Base-by-base conservation (phyloP, 306 rosid genomes). In the Dalbergia cultrata region DNA sequence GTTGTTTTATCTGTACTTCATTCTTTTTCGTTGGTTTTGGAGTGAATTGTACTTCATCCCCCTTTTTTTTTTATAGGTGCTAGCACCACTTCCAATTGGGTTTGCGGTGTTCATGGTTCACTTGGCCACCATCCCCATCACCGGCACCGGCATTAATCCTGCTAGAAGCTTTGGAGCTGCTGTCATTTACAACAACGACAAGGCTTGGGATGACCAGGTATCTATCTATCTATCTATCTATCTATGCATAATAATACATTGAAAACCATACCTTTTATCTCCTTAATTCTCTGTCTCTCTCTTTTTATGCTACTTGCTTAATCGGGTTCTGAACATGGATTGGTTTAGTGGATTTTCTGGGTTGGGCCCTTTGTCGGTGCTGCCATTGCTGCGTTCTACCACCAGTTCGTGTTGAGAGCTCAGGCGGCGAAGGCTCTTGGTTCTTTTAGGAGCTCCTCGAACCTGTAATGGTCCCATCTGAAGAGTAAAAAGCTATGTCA, bases 51-150 rank as follows among this genome's bases (percentile, higher is more conserved):
- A 43, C 47, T 9, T 37, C 9, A 26, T 26, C 31, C 3, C 2
- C 2, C 2, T 26, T 26, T 47, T 47, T 47, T 47, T 0, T 37
- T 0, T 35, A 31, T 56, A 86, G 90, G 90, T 87, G 43, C 63
- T 87, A 82, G 90, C 90, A 53, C 90, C 90, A 18, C 90, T 87
- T 74, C 90, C 90, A 47, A 87, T 87, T 77, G 90, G 90, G 26
- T 83, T 86, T 56, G 87, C 89, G 0, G 89, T 86, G 16, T 86
- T 86, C 77, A 17, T 80, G 18, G 87, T 83, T 76, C 89, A 86
- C 64, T 72, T 86, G 7, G 89, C 89, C 21, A 86, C 89, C 53
- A 86, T 86, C 59, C 89, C 89, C 26, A 77, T 86, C 50, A 86
- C 89, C 26, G 89, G 89, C 75, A 86, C 89, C 10, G 87, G 89